phyloP scores from a whole-genome alignment of 208 protist genomes.

The Trypanosomatidae sp. region DNA sequence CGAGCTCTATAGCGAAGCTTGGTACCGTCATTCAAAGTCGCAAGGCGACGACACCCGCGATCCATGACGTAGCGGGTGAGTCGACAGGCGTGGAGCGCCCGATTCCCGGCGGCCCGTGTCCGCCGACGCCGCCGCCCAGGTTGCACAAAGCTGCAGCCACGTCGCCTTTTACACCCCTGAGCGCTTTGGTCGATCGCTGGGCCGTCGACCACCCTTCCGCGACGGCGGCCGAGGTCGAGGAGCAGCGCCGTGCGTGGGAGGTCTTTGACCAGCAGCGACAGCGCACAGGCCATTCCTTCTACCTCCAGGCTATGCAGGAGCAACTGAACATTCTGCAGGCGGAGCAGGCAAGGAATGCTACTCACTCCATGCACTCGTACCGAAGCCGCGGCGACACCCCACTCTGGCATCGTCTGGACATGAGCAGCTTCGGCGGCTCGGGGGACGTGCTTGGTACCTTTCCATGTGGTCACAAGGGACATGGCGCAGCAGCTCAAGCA shows the following conservation, averaged over 20 bases:
- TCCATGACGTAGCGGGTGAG: neutral
- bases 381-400: neutral
- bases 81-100: slow-evolving; percentile 1
- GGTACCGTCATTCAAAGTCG: slow-evolving; percentile 26
- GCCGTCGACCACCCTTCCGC: slow-evolving; percentile 30
- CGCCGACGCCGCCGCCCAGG: neutral
- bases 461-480: neutral
- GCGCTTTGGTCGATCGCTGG: slow-evolving; percentile 36
- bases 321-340: slow-evolving; percentile 30
- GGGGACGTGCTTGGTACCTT: neutral
- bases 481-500: neutral
- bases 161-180: neutral
- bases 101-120: too few species aligned
- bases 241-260: slow-evolving; percentile 33
- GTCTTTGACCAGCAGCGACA: slow-evolving; percentile 30
- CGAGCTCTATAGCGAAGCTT: slow-evolving; percentile 8
- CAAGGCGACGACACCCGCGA: neutral
- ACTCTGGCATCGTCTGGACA: neutral
- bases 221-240: slow-evolving; percentile 28
- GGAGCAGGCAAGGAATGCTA: neutral
- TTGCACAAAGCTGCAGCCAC: neutral
- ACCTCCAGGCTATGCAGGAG: slow-evolving; percentile 28
- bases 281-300: slow-evolving; percentile 11
- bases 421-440: neutral
- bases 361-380: neutral